Evolutionary conservation across 1,284 basidiomycete species (phyloP), one percentile per base, ranked within the genome.

Genomic region (Anthracocystis walkeri): DNA sequence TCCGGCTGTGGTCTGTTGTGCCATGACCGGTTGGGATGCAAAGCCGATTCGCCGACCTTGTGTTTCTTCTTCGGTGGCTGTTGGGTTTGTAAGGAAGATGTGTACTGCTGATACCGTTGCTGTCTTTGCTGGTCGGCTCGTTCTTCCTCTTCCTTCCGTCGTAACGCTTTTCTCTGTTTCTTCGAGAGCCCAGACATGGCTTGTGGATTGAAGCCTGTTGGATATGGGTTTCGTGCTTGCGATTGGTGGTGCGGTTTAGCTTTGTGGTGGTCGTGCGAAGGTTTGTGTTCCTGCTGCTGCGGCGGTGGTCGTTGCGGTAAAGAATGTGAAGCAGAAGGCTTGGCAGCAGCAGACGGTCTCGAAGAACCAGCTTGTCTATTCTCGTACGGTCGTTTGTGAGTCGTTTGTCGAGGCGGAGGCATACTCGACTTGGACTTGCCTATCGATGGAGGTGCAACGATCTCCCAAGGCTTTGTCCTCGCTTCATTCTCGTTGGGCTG

Each of bases 401-500:
- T 51, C 6, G 48, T 18, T 20, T 8, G 1, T 27, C 33, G 21
- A 3, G 31, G 21, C 12, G 48, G 53, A 0, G 29, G 25, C n/a
- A 21, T 40, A 1, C 51, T 65, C 12, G 58, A 20, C 12, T 40
- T 67, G 1, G 68, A 20, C 11, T 50, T 35, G 16, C 68, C 61
- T 31, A 75, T 75, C 0, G 61, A 38, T 2, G 73, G 73, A 6
- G 73, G 73, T 4, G 68, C 68, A n/a, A 46, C 53, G 21, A 67
- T 35, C 48, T 77, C 74, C 74, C 74, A 77, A 1, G 74, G 65
- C 35, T 64, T 65, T 16, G 54, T 38, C 14, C 69, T 27, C 1
- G 23, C 31, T n/a, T 59, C 29, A 21, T 65, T 54, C 35, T 77
- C 74, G 42, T 77, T 77, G 0, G 74, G 74, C 33, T 77, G 74